phyloP scores from a whole-genome alignment of 1,284 basidiomycete genomes.

The Cryptococcus deneoformans region DNA sequence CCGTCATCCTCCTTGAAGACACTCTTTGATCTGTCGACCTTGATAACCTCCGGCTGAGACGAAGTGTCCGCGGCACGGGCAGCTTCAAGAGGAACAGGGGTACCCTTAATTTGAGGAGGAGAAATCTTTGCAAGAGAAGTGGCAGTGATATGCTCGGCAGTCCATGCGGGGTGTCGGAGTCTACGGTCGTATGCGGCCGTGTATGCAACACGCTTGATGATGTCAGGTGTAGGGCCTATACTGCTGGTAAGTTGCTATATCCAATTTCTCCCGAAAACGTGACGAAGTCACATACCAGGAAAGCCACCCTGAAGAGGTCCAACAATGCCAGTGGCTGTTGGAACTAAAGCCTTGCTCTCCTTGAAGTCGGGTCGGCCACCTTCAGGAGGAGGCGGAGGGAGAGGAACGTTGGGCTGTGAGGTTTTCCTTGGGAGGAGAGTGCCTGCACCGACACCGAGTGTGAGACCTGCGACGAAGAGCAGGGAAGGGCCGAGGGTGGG shows the following conservation, averaged over 20 bases:
- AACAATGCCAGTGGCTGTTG: constrained; percentile 30
- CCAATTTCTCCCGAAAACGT: not conserved
- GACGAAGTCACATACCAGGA: constrained; percentile 40
- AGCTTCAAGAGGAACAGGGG: constrained; percentile 33
- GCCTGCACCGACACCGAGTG: constrained; percentile 44
- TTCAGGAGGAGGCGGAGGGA: constrained; percentile 30
- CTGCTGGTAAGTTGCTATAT: not conserved
- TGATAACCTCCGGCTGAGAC: constrained; percentile 21
- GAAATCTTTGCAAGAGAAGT: constrained; percentile 63
- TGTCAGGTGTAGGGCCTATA: constrained; percentile 77
- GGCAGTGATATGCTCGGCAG: constrained; percentile 84
- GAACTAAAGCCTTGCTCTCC: constrained; percentile 16
- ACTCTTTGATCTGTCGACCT: constrained; percentile 72
- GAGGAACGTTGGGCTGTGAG: constrained; percentile 7
- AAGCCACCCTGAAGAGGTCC: constrained; percentile 39
- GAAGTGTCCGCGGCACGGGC: constrained; percentile 40
- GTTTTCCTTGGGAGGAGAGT: constrained; percentile 28
- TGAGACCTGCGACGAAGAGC: constrained; percentile 48
- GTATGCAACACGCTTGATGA: constrained; percentile 76
- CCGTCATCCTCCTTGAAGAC: constrained; percentile 79
- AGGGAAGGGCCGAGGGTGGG: constrained; percentile 45
- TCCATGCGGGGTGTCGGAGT: constrained; percentile 91
- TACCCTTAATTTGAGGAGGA: constrained; percentile 26
- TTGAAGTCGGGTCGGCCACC: constrained; percentile 14
- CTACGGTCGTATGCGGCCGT: constrained; percentile 88